A percentile compares a stretch with the other conserved stretches of the same genome.
These are phyloP conservation scores for Naganishia cerealis DNA, from an alignment of 1,284 basidiomycete genomes.

Conservation along the genomic window DNA sequence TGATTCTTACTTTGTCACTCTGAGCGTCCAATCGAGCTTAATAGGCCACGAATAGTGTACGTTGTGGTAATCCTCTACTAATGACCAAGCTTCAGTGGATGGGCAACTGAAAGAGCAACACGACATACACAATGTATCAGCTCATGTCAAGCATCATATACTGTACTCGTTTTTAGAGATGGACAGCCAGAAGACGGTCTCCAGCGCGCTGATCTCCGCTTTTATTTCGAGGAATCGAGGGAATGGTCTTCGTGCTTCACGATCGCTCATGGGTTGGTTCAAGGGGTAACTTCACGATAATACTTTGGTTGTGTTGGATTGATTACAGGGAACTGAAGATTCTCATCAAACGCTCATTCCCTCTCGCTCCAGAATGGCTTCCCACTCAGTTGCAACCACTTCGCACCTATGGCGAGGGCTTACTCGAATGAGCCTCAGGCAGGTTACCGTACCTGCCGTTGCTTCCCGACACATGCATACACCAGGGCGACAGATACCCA, in stretches of 20 bases:
- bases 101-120: too few relatives aligned
- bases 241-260: neutral
- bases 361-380: neutral
- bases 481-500: slow-evolving; percentile 29
- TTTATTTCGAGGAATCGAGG: neutral
- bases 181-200: neutral
- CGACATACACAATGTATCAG: too few relatives aligned
- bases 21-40: too few relatives aligned
- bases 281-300: too few relatives aligned
- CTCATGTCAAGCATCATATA: too few relatives aligned
- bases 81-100: too few relatives aligned
- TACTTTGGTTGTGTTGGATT: neutral
- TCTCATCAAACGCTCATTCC: neutral
- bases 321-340: neutral
- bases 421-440: neutral
- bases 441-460: neutral
- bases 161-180: too few relatives aligned
- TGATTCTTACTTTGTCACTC: too few relatives aligned
- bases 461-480: slow-evolving; percentile 25
- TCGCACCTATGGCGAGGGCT: slow-evolving; percentile 14
- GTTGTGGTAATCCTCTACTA: too few relatives aligned
- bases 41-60: too few relatives aligned
- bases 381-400: neutral
- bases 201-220: neutral
- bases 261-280: neutral